Conservation (phyloP, 768 basidiomycete genomes). For the Phanerochaete sordida region DNA sequence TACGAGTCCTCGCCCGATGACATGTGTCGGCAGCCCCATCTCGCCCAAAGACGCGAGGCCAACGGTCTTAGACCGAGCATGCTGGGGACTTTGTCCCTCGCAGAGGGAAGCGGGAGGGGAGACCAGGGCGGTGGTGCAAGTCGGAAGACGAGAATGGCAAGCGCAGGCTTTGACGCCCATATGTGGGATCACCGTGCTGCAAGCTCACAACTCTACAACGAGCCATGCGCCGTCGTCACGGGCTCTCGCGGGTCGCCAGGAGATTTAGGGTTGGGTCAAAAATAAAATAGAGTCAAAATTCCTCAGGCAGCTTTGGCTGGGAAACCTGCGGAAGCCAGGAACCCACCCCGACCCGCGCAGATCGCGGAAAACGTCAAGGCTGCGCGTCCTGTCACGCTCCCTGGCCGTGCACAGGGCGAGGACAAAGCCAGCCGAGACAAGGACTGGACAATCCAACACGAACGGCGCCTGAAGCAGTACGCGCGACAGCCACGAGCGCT, state of each 20-base stretch:
- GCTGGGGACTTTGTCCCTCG: background rate
- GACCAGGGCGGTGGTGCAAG: background rate
- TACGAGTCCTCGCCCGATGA: constrained; percentile 24
- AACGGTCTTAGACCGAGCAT: background rate
- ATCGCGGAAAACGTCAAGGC: too few species aligned
- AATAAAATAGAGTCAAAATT: too few species aligned
- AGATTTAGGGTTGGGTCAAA: too few species aligned
- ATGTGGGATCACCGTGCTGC: too few species aligned
- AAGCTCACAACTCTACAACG: too few species aligned
- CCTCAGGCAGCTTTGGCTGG: too few species aligned
- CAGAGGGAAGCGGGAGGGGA: background rate
- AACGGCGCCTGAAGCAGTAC: background rate
- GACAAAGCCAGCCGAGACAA: constrained; percentile 1
- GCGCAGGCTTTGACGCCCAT: background rate
- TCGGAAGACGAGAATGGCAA: background rate
- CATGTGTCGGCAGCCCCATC: background rate
- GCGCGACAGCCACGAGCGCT: background rate
- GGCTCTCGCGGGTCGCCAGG: too few species aligned
- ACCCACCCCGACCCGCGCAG: too few species aligned
- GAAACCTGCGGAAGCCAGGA: too few species aligned
- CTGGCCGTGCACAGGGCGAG: too few species aligned
- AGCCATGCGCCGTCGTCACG: too few species aligned
- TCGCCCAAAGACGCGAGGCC: background rate
- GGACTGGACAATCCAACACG: background rate
- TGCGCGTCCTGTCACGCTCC: too few species aligned